phyloP scores from a whole-genome alignment of 2,329 filamentous ascomycete genomes.

The Trichoderma citrinoviride region DNA sequence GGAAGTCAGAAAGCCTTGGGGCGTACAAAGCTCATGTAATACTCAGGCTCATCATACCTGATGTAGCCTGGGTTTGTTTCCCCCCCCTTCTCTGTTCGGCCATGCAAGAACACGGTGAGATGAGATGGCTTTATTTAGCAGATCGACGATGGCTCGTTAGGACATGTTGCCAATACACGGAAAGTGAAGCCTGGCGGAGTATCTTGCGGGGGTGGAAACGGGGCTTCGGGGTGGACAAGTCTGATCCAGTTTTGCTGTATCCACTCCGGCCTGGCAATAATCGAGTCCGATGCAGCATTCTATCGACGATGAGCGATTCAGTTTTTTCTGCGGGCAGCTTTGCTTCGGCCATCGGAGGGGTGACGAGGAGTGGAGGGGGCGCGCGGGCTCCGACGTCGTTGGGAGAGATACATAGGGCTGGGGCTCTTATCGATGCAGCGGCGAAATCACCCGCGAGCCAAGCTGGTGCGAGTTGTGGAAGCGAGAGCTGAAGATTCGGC shows the following conservation, averaged over 20 bases:
- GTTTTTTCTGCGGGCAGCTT: constrained; percentile 2
- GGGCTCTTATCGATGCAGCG: constrained; percentile 18
- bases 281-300: not conserved
- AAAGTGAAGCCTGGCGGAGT: constrained; percentile 17
- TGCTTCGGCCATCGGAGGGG: no score
- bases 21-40: no score
- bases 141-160: constrained; percentile 14
- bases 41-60: no score
- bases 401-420: constrained; percentile 5
- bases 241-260: not conserved
- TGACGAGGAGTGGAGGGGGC: no score
- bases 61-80: not conserved
- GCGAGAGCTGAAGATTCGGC: constrained; percentile 5
- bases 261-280: constrained; percentile 9
- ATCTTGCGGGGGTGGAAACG: constrained; percentile 20
- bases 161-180: constrained; percentile 5
- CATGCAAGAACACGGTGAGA: not conserved
- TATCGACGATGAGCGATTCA: constrained; percentile 18
- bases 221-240: not conserved
- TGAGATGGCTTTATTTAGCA: constrained; percentile 10
- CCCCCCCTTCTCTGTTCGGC: not conserved
- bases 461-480: not conserved
- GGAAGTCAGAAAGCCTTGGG: not conserved
- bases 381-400: constrained; percentile 8
- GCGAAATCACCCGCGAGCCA: not conserved